These are phyloP conservation scores for Vachellia pachyceras DNA, from an alignment of 306 rosid genomes.

Conservation along the genomic window DNA sequence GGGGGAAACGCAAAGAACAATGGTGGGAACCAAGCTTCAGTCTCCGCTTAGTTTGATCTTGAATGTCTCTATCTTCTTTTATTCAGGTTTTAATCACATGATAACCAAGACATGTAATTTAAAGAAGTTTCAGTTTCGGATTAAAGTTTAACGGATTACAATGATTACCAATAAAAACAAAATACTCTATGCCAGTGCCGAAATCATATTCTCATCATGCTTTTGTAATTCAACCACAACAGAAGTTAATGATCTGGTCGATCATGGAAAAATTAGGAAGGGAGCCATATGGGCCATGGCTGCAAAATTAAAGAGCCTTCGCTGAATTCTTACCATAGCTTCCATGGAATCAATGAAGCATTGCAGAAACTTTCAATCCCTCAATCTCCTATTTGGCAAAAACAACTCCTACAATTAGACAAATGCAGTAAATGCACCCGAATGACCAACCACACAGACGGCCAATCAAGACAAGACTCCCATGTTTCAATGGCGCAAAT, in stretches of 20 bases:
- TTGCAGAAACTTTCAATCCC: neutral
- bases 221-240: conserved; percentile 6
- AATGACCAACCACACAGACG: conserved; percentile 15
- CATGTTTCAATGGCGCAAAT: conserved; percentile 26
- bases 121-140: too few species aligned
- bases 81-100: too few species aligned
- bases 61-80: too few species aligned
- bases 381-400: neutral
- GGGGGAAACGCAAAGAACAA: too few species aligned
- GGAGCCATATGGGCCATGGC: neutral
- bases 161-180: too few species aligned
- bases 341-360: conserved; percentile 21
- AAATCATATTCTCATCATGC: neutral
- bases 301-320: neutral
- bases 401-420: neutral
- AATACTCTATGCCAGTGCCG: too few species aligned
- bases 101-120: too few species aligned
- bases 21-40: too few species aligned
- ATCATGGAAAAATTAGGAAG: neutral
- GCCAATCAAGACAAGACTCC: conserved; percentile 31
- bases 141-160: too few species aligned
- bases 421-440: conserved; percentile 29
- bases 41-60: too few species aligned
- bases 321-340: neutral
- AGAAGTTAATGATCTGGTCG: neutral